Percentiles rank a stretch among this genome's conserved stretches.
Evolutionary conservation across 2,329 filamentous ascomycete species (phyloP).

Genomic region (Teratosphaeria zuluensis): DNA sequence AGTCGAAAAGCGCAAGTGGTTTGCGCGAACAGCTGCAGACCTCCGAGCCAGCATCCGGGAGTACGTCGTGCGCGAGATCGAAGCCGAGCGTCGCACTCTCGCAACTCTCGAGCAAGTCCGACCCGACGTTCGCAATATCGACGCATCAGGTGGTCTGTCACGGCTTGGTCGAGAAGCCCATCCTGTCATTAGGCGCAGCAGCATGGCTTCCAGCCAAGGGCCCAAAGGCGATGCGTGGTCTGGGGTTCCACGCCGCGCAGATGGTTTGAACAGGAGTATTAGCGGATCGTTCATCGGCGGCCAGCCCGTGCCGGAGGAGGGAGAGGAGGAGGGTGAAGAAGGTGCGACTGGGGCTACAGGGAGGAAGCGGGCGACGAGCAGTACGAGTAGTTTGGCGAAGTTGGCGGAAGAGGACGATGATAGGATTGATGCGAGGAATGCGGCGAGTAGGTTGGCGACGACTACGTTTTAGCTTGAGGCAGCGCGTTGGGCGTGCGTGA

Average conservation of each 20-base stretch:
- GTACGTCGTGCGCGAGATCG: slow-evolving; percentile 88
- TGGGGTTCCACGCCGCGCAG: slow-evolving; percentile 74
- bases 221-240: slow-evolving; percentile 99
- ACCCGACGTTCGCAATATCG: slow-evolving; percentile 86
- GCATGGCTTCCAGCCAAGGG: slow-evolving; percentile 78
- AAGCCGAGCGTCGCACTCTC: slow-evolving; percentile 83
- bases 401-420: slow-evolving; percentile 76
- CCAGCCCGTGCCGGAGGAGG: slow-evolving; percentile 31
- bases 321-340: slow-evolving; percentile 46
- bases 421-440: slow-evolving; percentile 87
- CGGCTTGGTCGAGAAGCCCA: slow-evolving; percentile 82
- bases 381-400: slow-evolving; percentile 44
- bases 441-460: slow-evolving; percentile 82
- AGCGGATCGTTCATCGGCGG: slow-evolving; percentile 56
- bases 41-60: slow-evolving; percentile 76
- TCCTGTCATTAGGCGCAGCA: slow-evolving; percentile 64
- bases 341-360: slow-evolving; percentile 35
- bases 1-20: slow-evolving; percentile 84
- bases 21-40: slow-evolving; percentile 74
- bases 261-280: slow-evolving; percentile 67
- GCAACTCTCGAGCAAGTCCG: slow-evolving; percentile 89
- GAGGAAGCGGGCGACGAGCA: slow-evolving; percentile 39
- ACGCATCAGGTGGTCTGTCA: slow-evolving; percentile 79
- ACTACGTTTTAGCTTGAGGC: slow-evolving; percentile 63
- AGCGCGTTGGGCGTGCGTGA: too few relatives aligned